Base-by-base conservation (phyloP, 371 early-diverging fungal genomes). In the Mortierella sp. region DNA sequence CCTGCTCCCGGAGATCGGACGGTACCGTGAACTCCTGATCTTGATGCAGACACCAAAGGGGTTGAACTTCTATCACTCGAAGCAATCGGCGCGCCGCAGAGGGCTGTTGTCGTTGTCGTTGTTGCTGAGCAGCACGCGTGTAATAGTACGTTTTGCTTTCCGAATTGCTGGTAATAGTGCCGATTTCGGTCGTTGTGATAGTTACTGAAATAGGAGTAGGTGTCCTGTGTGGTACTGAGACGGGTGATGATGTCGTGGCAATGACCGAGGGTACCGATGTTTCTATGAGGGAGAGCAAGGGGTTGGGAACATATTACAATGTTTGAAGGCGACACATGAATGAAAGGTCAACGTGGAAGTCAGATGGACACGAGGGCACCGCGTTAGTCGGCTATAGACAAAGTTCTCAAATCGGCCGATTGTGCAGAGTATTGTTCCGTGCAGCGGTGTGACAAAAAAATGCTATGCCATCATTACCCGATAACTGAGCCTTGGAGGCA, bases 171-270 rank as follows among this genome's bases (percentile, higher is more conserved):
- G 19, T 21, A 30, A n/a, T 10, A 1, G 42, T 19, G 19, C 27
- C 12, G 23, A 59, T 30, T 24, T 47, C 61, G 39, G 61, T 31
- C 45, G 53, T 55, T 10, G 45, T 64, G 57, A 50, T 50, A 16
- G 42, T 42, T 10, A 64, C 64, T 39, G 57, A 24, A 31, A 58
- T 19, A 30, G 55, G 49, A 1, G 54, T 21, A 12, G 60, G 28
- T 24, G 51, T 50, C 9, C 27, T 5, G 12, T 23, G 52, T 41
- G 49, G 42, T 19, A 47, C 53, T 48, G 54, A 48, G 28, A 49
- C 12, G 16, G 38, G n/a, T 21, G 54, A n/a, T 27, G 47, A 34
- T 34, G 34, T 34, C 18, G 47, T 14, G 21, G 14, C 52, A 54
- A 21, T 28, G 8, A 50, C 14, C 24, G 30, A 45, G 39, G 48